Conservation (phyloP, 495 filamentous ascomycete species). For the Aspergillus mulundensis region DNA sequence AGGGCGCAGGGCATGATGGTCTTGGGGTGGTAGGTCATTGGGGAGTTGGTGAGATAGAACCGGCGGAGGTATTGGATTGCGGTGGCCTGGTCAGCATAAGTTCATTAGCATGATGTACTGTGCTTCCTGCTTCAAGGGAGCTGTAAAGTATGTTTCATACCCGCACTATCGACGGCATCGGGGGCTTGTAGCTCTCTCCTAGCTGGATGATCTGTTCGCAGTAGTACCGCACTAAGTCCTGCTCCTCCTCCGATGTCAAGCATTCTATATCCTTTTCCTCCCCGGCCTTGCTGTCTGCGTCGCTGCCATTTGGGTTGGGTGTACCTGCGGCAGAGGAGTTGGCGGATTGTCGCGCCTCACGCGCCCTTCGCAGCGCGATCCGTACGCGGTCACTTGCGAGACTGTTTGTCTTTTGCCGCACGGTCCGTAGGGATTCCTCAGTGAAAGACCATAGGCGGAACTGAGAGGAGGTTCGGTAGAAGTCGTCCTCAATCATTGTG, state of each 20-base stretch:
- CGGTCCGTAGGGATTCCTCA: constrained; percentile 58
- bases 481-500: constrained; percentile 73
- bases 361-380: constrained; percentile 51
- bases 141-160: constrained; percentile 33
- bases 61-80: constrained; percentile 87
- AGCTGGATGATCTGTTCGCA: constrained; percentile 69
- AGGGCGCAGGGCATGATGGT: constrained; percentile 80
- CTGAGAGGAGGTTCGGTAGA: constrained; percentile 89
- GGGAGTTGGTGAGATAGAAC: constrained; percentile 91
- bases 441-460: constrained; percentile 93
- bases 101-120: background rate
- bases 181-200: constrained; percentile 70
- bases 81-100: constrained; percentile 58
- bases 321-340: constrained; percentile 39
- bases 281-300: constrained; percentile 25
- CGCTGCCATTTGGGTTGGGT: constrained; percentile 30
- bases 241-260: constrained; percentile 73
- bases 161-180: constrained; percentile 75
- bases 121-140: background rate
- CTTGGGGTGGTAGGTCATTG: constrained; percentile 90
- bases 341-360: constrained; percentile 36
- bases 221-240: constrained; percentile 74
- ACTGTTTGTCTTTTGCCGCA: constrained; percentile 72
- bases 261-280: constrained; percentile 62
- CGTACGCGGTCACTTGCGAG: constrained; percentile 69